Percentiles rank a stretch among this genome's conserved stretches.
phyloP scores from a whole-genome alignment of 345 rosid species.

The Lepidium didymum region DNA sequence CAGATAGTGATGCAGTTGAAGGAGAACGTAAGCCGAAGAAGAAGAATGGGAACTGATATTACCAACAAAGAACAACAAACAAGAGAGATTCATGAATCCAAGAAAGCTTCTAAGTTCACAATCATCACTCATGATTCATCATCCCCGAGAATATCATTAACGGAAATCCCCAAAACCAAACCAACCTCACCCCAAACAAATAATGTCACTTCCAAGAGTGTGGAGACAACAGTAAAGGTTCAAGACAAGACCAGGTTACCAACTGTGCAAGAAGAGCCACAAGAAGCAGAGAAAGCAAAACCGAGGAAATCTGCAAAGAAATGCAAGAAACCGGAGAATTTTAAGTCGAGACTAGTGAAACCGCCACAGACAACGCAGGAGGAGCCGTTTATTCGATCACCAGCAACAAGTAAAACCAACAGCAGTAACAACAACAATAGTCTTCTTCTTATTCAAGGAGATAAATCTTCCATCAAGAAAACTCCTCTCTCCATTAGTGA shows the following conservation, averaged over 20 bases:
- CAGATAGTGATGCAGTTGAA: constrained; percentile 78
- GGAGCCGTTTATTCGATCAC: constrained; percentile 51
- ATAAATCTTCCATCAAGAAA: constrained; percentile 50
- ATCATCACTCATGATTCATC: constrained; percentile 27
- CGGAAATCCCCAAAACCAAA: constrained; percentile 34
- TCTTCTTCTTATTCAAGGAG: constrained; percentile 25
- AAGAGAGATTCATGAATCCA: constrained; percentile 41
- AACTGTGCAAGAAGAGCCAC: constrained; percentile 20
- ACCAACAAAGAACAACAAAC: constrained; percentile 53
- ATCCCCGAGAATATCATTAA: constrained; percentile 47
- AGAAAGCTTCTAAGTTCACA: constrained; percentile 39
- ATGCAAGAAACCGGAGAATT: constrained; percentile 29
- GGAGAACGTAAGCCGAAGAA: constrained; percentile 46
- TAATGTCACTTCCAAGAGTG: not conserved
- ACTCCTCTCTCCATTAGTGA: constrained; percentile 40
- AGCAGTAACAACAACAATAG: not conserved
- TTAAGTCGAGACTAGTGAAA: constrained; percentile 33
- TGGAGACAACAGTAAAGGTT: constrained; percentile 5
- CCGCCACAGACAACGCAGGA: constrained; percentile 57
- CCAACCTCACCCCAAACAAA: constrained; percentile 9
- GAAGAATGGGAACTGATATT: constrained; percentile 65
- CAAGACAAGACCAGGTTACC: constrained; percentile 18
- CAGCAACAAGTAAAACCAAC: not conserved
- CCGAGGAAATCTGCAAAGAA: constrained; percentile 30
- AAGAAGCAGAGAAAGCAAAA: not conserved